Percentiles rank a stretch among this genome's conserved stretches.
Conservation (phyloP, 768 basidiomycete genomes). For the Lepiota venenata region DNA sequence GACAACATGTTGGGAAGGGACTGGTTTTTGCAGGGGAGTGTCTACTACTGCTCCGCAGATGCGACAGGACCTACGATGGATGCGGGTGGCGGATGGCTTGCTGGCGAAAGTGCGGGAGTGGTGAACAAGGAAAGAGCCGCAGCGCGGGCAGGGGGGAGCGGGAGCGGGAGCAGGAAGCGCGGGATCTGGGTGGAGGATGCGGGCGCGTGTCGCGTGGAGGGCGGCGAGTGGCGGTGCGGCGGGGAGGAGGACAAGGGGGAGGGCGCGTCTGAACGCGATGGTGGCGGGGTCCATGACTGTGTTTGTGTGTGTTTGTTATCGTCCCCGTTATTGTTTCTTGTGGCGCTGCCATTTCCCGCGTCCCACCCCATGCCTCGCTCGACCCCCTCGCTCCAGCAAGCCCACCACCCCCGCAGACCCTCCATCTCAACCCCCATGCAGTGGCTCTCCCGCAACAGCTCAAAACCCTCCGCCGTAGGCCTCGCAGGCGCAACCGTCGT, state of each 20-base stretch:
- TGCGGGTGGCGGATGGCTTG: slow-evolving; percentile 14
- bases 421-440: slow-evolving; percentile 45
- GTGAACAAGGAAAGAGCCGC: slow-evolving; percentile 39
- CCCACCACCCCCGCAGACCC: slow-evolving; percentile 26
- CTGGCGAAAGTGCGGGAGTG: slow-evolving; percentile 27
- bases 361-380: slow-evolving; percentile 17
- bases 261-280: slow-evolving; percentile 40
- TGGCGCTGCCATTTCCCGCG: slow-evolving; percentile 13
- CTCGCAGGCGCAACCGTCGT: slow-evolving; percentile 78
- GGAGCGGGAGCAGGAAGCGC: slow-evolving; percentile 21
- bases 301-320: slow-evolving; percentile 14
- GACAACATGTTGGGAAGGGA: slow-evolving; percentile 6
- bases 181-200: slow-evolving; percentile 20
- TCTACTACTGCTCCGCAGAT: neutral
- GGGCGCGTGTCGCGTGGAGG: slow-evolving; percentile 47
- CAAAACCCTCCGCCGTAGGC: slow-evolving; percentile 34
- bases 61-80: slow-evolving; percentile 15
- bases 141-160: slow-evolving; percentile 53
- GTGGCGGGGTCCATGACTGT: slow-evolving; percentile 29
- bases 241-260: slow-evolving; percentile 47
- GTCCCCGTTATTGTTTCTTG: too few species aligned
- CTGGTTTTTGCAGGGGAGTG: neutral
- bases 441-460: slow-evolving; percentile 47
- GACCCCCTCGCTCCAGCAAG: slow-evolving; percentile 26
- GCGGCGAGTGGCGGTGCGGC: slow-evolving; percentile 60